Base-by-base conservation (phyloP, 495 filamentous ascomycete species). In the Neurospora sublineolata region DNA sequence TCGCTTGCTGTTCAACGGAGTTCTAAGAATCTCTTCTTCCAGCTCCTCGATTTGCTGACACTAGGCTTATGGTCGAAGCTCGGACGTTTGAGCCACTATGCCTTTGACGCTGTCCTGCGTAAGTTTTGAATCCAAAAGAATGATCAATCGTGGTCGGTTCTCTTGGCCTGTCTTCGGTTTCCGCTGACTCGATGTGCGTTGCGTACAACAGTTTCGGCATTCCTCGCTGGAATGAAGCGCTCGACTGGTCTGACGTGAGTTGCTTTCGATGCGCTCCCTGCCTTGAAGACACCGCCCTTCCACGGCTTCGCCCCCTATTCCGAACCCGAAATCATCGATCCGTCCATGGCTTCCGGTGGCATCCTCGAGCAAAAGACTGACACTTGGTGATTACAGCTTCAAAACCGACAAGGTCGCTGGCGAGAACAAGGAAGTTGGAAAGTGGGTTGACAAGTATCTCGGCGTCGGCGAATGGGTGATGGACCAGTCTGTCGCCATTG, bases 181-280 rank as follows among this genome's bases (percentile, higher is more conserved):
- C 38, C 37, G 68, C 77, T 82, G 75, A 82, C 75, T 23, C 70
- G 64, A 67, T 60, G 37, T 52, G 33, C 40, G 27, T 33, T 18
- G 52, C 14, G 27, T 4, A 0, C 0, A 8, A 46, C 76, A 95
- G 92, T 99, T 82, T 99, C 95, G 64, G 91, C 95, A 71, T 94
- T 97, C 78, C 91, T 99, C 60, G 95, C 95, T 23, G 95, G 95
- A 76, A 92, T 99, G 84, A 93, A 95, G 82, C 93, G 95, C 67
- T 97, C 93, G 70, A 98, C 95, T 44, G 95, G 95, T 78, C 86
- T 99, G 79, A 97, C 95, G 95, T 99, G 94, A 86, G 91, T 90
- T 76, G 69, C 60, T 70, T 27, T 7, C 52, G 52, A 64, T 64
- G 52, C 52, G 52, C 52, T 36, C 52, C 52, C 14, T 64, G 23